Evolutionary conservation across 1,139 yeast species (phyloP), one percentile per base, ranked within the genome.

Genomic region (Sugiyamaella pinicola): DNA sequence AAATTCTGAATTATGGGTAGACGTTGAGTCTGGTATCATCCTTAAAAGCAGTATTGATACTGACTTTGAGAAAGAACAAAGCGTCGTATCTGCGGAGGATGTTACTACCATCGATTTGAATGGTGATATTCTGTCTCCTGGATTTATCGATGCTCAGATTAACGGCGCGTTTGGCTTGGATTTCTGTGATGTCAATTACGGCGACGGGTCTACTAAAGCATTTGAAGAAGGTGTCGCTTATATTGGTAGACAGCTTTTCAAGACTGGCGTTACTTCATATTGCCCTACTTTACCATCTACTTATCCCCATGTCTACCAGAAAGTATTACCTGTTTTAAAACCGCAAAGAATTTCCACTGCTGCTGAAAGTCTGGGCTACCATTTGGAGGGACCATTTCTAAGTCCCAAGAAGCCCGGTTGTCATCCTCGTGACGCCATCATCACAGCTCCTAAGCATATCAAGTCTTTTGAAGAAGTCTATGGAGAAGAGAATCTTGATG

Each of bases 201-300:
- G 64, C 34, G 75, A 79, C 15, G 66, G 75, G 7, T 67, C 69
- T 1, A 63, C 69, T 41, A 58, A 54, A 45, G 65, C 65, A 7
- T 72, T 66, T 57, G 55, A 55, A 17, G 54, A 59, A 15, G 67
- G 64, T 6, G 52, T 65, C 15, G 55, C 55, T 17, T 57, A 60
- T 18, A 64, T 64, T 24, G 52, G 58, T n/a, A 46, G 55, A 40
- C 61, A 60, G 41, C 74, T 79, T 54, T 67, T 81, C 51, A 63
- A 74, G 42, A 78, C 84, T 17, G 87, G 87, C 13, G 84, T 80
- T 28, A 82, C 87, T 7, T 70, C 81, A 2, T 72, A 74, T 47
- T 82, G 86, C 64, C 86, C 87, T 17, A 82, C 87, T 1, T 74
- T 82, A 40, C 80, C 85, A 10, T 79, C 84, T 6, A 79, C 77